These are phyloP conservation scores for Pisolithus orientalis DNA, from an alignment of 768 basidiomycete genomes.

Conservation along the genomic window DNA sequence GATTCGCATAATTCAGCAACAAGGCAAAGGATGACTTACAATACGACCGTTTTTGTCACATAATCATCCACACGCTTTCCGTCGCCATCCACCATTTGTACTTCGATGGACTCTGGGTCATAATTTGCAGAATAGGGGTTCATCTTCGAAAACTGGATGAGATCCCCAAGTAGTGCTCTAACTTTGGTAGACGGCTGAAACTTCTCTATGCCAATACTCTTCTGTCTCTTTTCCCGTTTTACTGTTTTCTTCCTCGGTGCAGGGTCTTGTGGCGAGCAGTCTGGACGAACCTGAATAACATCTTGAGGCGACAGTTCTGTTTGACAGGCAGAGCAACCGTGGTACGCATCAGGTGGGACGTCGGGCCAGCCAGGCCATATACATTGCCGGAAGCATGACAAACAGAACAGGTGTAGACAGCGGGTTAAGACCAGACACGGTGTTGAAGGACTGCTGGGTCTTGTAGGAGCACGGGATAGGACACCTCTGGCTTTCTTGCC, in stretches of 20 bases:
- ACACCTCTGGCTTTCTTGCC: conserved; percentile 49
- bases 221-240: conserved; percentile 63
- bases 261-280: conserved; percentile 36
- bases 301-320: conserved; percentile 60
- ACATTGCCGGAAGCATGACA: conserved; percentile 75
- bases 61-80: conserved; percentile 68
- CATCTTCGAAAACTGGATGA: conserved; percentile 70
- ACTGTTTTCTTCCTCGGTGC: conserved; percentile 53
- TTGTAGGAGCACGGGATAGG: conserved; percentile 62
- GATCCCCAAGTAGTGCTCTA: conserved; percentile 71
- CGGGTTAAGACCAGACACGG: conserved; percentile 74
- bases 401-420: conserved; percentile 92
- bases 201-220: conserved; percentile 45
- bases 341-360: conserved; percentile 46
- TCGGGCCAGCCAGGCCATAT: conserved; percentile 81
- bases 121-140: conserved; percentile 90
- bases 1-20: conserved; percentile 11
- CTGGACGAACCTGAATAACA: conserved; percentile 75
- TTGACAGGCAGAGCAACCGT: conserved; percentile 76
- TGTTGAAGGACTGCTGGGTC: conserved; percentile 63
- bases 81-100: conserved; percentile 71
- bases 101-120: conserved; percentile 64
- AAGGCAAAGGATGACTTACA: conserved; percentile 50
- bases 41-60: conserved; percentile 87
- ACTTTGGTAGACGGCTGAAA: conserved; percentile 86